Base-by-base conservation (phyloP, 2,329 filamentous ascomycete genomes). In the Alternaria ventricosa region DNA sequence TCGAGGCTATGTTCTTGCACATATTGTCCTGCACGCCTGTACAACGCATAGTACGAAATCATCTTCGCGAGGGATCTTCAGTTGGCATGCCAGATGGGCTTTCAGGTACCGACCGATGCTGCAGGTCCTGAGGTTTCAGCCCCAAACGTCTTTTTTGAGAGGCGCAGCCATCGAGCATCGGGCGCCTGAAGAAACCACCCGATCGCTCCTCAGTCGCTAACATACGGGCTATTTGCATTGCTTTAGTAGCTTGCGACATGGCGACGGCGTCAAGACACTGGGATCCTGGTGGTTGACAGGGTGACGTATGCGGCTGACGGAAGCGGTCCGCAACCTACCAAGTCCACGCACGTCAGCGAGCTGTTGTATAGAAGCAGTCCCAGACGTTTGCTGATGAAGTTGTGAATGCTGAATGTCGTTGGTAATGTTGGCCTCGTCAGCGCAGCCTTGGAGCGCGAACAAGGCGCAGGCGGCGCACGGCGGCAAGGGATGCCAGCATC, bases 71-170 rank as follows among this genome's bases (percentile, higher is more conserved):
- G 28, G 20, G 36, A 20, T 53, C 49, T 36, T 41, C 28, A 33
- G 20, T 53, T n/a, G 20, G 18, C 33, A 36, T 28, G 49, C 49
- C 20, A 51, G 23, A 55, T 27, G 41, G 28, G 33, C 15, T 55
- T 36, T n/a, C 33, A 41, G 23, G 51, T 27, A 27, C 36, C 33
- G 51, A 41, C 36, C 36, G 22, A 25, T 27, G 30, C 51, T 55
- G 51, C 51, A 45, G 23, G 53, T 25, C 22, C 25, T 46, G n/a
- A n/a, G 33, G 60, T 63, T 63, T 63, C 60, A 63, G 56, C 49
- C 56, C 59, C 60, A 63, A 55, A 63, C 60, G 56, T 54, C 41
- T 63, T 49, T 51, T 41, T 41, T 13, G 13, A 53, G 11, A 41
- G 49, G 28, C 49, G 45, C 45, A 57, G 22, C 2, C n/a, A 20